Evolutionary conservation across 2,329 filamentous ascomycete species (phyloP), one percentile per base, ranked within the genome.

Genomic region (Endothia cerciana): DNA sequence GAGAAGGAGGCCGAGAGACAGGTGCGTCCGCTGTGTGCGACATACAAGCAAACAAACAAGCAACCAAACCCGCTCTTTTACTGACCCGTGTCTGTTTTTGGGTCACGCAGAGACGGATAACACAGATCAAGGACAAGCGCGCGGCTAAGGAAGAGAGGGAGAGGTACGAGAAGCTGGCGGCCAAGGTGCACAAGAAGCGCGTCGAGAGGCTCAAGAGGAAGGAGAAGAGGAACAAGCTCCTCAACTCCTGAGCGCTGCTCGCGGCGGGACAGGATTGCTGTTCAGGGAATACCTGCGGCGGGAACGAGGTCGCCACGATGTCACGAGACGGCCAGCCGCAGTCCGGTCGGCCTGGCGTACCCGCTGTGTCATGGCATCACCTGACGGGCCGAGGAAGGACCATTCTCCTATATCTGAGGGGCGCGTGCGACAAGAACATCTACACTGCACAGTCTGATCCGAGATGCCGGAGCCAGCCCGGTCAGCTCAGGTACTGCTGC

Each of bases 181-280:
- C 93, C 81, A 98, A 95, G 83, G 98, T 99, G 95, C 94, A 98
- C 82, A 89, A 87, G 79, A 98, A 97, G 85, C 86, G 94, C 68
- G 90, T 98, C 15, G 95, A 99, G 80, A 87, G 95, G 72, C 80
- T 97, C 78, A 97, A 93, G 89, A 87, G 94, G 75, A 91, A 93
- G 79, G 95, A 99, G 84, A 98, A 98, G 89, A 89, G 95, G 76
- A 99, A 94, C 80, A 95, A 94, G 82, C 80, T 93, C 76, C 76
- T 91, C 73, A 89, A 89, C 76, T 89, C 87, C 68, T 90, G 81
- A 85, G 64, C 49, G 38, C 58, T 28, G 41, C n/a, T 28, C 11
- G 30, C 25, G 30, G 41, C 41, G 49, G 25, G 43, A 51, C 38
- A 47, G 47, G 22, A 49, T 60, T 61, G 22, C 57, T 40, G 55